These are phyloP conservation scores for Lagenaria siceraria DNA, from an alignment of 306 rosid genomes.

Conservation along the genomic window DNA sequence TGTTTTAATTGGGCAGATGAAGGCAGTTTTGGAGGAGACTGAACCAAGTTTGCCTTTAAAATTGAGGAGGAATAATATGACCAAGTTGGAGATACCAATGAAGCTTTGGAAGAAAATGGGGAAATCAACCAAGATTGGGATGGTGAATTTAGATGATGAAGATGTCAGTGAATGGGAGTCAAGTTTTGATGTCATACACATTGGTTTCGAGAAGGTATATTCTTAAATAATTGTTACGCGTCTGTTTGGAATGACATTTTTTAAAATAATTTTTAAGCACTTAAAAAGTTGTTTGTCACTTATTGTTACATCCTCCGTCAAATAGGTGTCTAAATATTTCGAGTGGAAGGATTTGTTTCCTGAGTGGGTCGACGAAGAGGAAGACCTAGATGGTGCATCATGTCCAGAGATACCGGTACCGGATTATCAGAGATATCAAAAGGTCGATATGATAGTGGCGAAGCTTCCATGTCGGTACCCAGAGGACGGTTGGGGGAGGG, in stretches of 20 bases:
- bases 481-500: conserved; percentile 59
- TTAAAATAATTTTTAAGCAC: too few species aligned
- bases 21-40: conserved; percentile 45
- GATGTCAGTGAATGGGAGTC: conserved; percentile 44
- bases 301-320: background rate
- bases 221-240: too few species aligned
- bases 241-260: too few species aligned
- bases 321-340: conserved; percentile 34
- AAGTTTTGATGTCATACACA: conserved; percentile 12
- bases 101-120: conserved; percentile 33
- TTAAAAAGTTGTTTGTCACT: too few species aligned
- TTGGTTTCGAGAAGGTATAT: conserved; percentile 34
- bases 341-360: conserved; percentile 89
- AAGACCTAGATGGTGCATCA: conserved; percentile 60
- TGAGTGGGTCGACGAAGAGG: conserved; percentile 93
- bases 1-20: conserved; percentile 16
- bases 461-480: conserved; percentile 64
- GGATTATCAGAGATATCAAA: conserved; percentile 20
- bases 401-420: conserved; percentile 93
- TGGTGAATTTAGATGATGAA: conserved; percentile 57
- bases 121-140: conserved; percentile 60
- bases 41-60: background rate
- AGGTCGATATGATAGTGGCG: conserved; percentile 56
- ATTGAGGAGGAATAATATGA: conserved; percentile 20
- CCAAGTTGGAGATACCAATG: conserved; percentile 37